phyloP scores from a whole-genome alignment of 305 asterid genomes.

The Ruellia speciosa region DNA sequence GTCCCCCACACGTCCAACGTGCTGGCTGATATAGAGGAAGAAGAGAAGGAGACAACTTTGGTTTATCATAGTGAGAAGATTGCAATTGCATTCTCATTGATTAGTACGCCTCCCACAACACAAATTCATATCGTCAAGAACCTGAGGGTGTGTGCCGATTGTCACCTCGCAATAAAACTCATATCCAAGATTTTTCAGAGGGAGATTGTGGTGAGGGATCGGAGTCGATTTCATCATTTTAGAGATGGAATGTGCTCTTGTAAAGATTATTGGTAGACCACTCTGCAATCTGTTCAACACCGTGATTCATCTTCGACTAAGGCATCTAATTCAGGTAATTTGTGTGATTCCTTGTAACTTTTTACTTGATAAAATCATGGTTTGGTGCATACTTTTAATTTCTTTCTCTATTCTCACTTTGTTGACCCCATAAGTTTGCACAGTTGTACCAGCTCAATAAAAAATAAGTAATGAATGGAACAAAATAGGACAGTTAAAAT shows the following conservation, averaged over 20 bases:
- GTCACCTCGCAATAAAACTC: slow-evolving; percentile 69
- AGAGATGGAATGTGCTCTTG: slow-evolving; percentile 70
- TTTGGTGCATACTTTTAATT: not conserved
- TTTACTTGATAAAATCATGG: not conserved
- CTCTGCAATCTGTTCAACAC: not conserved
- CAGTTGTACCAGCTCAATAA: not conserved
- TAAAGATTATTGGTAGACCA: slow-evolving; percentile 69
- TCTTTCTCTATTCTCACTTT: not conserved
- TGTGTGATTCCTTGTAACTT: slow-evolving; percentile 3
- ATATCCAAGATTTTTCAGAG: slow-evolving; percentile 52
- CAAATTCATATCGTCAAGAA: slow-evolving; percentile 71
- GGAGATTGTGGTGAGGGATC: slow-evolving; percentile 77
- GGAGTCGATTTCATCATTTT: slow-evolving; percentile 89
- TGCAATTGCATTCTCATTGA: slow-evolving; percentile 68
- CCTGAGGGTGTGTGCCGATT: slow-evolving; percentile 79
- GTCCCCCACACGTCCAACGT: slow-evolving; percentile 63
- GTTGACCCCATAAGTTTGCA: not conserved
- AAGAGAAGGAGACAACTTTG: slow-evolving; percentile 83
- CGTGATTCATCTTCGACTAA: slow-evolving; percentile 51
- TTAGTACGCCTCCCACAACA: slow-evolving; percentile 54
- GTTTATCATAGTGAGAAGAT: slow-evolving; percentile 88
- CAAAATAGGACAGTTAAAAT: no score
- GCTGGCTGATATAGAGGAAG: slow-evolving; percentile 85
- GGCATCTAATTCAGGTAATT: slow-evolving; percentile 47
- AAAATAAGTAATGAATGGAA: not conserved